These are phyloP conservation scores for Solanum hybrid DNA, from an alignment of 305 asterid genomes.

Conservation along the genomic window DNA sequence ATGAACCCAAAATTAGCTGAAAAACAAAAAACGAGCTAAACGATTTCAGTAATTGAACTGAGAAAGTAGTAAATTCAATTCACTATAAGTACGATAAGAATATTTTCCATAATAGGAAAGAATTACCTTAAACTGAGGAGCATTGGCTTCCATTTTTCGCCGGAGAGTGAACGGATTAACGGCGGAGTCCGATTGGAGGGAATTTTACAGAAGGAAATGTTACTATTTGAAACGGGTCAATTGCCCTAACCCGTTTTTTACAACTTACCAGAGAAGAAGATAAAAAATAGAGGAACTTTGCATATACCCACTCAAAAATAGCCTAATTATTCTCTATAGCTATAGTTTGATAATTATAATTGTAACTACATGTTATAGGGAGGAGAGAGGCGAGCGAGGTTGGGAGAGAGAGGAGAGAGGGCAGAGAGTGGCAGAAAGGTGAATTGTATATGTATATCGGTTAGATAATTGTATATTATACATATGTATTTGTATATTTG, in stretches of 20 bases:
- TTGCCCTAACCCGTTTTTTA: not conserved
- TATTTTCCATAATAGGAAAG: not conserved
- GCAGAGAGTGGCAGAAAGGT: too few species aligned
- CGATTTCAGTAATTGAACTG: not conserved
- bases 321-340: too few species aligned
- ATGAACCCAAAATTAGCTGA: conserved; percentile 85
- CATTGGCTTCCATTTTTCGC: conserved; percentile 4
- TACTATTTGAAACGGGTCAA: not conserved
- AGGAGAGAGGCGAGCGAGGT: too few species aligned
- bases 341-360: too few species aligned
- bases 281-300: too few species aligned
- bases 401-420: too few species aligned
- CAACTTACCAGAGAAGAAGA: not conserved
- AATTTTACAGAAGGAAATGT: not conserved
- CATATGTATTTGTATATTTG: too few species aligned
- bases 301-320: too few species aligned
- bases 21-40: not conserved
- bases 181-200: not conserved
- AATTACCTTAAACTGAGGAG: conserved; percentile 1
- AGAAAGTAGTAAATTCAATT: not conserved
- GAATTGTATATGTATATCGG: too few species aligned
- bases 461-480: too few species aligned
- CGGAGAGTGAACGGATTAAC: not conserved
- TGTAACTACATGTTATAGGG: too few species aligned
- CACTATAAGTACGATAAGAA: not conserved